Conservation (phyloP, 768 basidiomycete species). For the Jaapia argillacea region DNA sequence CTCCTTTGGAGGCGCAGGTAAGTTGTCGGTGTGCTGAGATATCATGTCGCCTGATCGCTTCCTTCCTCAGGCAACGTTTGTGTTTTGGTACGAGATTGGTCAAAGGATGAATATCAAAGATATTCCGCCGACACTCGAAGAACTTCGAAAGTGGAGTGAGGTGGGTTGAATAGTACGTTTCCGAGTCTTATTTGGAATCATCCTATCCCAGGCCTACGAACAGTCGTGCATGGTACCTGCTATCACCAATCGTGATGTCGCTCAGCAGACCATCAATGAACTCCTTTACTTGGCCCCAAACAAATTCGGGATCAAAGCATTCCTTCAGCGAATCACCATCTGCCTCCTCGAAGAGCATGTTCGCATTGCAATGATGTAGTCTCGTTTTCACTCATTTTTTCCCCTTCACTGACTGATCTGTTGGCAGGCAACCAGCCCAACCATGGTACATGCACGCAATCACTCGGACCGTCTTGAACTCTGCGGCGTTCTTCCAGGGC, state of each 20-base stretch:
- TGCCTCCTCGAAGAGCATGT: slow-evolving; percentile 33
- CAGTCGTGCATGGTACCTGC: slow-evolving; percentile 30
- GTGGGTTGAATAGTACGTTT: too few species aligned
- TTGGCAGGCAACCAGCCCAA: slow-evolving; percentile 26
- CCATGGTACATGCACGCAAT: slow-evolving; percentile 22
- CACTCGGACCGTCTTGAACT: slow-evolving; percentile 13
- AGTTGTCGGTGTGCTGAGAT: slow-evolving; percentile 4
- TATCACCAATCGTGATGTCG: slow-evolving; percentile 28
- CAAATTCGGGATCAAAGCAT: slow-evolving; percentile 25
- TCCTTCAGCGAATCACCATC: slow-evolving; percentile 23
- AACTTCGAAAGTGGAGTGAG: slow-evolving; percentile 26
- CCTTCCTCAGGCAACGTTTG: slow-evolving; percentile 23
- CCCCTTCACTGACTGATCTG: not conserved
- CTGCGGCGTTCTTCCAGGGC: slow-evolving; percentile 23
- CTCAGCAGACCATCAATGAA: slow-evolving; percentile 29
- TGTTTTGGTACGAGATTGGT: slow-evolving; percentile 34
- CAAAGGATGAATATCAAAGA: slow-evolving; percentile 34
- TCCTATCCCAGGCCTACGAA: slow-evolving; percentile 37
- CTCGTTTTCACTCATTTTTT: slow-evolving; percentile 2
- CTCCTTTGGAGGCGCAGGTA: slow-evolving; percentile 32
- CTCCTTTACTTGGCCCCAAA: slow-evolving; percentile 28
- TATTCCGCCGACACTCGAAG: slow-evolving; percentile 32
- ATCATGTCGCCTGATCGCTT: not conserved
- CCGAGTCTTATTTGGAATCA: too few species aligned
- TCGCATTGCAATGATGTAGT: slow-evolving; percentile 39